phyloP scores from a whole-genome alignment of 139 green algal species.

The Closterium sp. region DNA sequence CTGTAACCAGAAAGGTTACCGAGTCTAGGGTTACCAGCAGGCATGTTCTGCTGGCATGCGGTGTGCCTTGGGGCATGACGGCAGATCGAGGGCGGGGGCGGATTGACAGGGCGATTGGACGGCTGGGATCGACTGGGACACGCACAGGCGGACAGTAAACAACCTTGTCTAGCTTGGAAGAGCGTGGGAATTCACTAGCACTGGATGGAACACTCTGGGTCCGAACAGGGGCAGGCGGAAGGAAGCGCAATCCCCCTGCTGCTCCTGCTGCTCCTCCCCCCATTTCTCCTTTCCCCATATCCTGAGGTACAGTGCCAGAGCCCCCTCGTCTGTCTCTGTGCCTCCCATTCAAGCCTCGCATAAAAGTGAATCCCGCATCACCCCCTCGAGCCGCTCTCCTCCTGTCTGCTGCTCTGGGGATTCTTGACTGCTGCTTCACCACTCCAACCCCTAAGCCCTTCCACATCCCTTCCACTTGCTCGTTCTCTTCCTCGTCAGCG shows the following conservation, averaged over 20 bases:
- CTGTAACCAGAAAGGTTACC: neutral
- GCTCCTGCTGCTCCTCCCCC: neutral
- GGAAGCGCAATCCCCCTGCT: neutral
- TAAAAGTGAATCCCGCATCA: neutral
- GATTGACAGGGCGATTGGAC: neutral
- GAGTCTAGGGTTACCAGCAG: neutral
- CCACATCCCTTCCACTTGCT: neutral
- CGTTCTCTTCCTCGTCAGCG: neutral
- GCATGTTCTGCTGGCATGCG: neutral
- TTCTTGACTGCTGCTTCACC: neutral
- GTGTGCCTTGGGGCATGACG: neutral
- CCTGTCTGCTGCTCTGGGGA: neutral
- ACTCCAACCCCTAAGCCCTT: neutral
- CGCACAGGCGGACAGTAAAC: neutral
- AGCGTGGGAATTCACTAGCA: neutral
- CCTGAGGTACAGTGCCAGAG: neutral
- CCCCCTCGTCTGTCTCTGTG: neutral
- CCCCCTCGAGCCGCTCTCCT: neutral
- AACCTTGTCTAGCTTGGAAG: neutral
- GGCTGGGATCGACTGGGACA: neutral
- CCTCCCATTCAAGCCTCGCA: neutral
- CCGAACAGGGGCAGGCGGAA: neutral
- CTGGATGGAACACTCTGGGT: neutral
- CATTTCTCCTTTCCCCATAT: neutral
- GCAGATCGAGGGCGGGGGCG: neutral